Evolutionary conservation across 2,329 filamentous ascomycete genomes (phyloP), one percentile per base, ranked within the genome.

Genomic region (Atkinsonella hypoxylon): DNA sequence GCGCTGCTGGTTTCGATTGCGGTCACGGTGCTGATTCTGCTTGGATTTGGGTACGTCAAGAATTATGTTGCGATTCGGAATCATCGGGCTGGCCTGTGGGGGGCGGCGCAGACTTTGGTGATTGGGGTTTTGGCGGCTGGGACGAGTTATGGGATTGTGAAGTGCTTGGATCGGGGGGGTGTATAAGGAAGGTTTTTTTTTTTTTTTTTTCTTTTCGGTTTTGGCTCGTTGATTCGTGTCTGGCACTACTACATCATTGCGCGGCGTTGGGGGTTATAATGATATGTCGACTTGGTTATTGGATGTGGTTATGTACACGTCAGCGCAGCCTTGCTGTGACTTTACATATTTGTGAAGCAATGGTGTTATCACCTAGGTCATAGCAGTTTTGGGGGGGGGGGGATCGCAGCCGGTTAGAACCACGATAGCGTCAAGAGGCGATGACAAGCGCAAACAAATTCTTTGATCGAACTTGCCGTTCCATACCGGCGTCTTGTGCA

Each of bases 21-120:
- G 4, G 73, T 85, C 49, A 85, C 83, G 59, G 72, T 78, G 12
- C 59, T 81, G 8, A 76, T 80, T 1, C 63, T 86, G 42, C 75
- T 85, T 50, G 63, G 67, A 2, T 86, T 86, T 61, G 82, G 82
- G n/a, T 83, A 81, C 57, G 69, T 74, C 50, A 85, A 85, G 69
- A 82, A 79, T 18, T 75, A 68, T 32, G 68, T 78, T 12, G 71
- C 78, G 0, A 71, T 70, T 50, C 65, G 64, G 53, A 79, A 75
- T 56, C 69, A 77, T 56, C 56, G 69, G 36, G 74, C 76, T 1
- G 79, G 78, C 10, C 57, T 79, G 13, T 75, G 73, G 65, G 81
- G 81, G 7, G 81, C 81, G 0, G 47, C 81, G 30, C 79, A 85
- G 66, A 87, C 84, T 62, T 66, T 83, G 43, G 59, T 82, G 18